Percentiles rank a stretch among this genome's conserved stretches.
Conservation (phyloP, 805 yeast species). For the Ogataea thermomethanolica region DNA sequence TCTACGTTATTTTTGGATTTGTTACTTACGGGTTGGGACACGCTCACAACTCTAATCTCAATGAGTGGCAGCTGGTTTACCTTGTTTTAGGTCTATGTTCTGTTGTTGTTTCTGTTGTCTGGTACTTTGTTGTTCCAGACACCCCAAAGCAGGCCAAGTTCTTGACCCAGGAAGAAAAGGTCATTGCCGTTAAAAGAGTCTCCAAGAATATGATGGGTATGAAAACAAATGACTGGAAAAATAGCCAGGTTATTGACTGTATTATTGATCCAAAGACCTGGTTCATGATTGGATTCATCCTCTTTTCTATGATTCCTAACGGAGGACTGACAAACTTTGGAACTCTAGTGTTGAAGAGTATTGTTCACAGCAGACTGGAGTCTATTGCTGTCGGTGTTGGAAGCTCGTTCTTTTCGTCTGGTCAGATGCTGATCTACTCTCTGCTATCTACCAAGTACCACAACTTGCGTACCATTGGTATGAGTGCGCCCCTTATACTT, state of each 20-base stretch:
- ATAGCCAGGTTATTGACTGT: slow-evolving; percentile 23
- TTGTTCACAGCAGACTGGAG: slow-evolving; percentile 19
- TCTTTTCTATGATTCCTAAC: slow-evolving; percentile 29
- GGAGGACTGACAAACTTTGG: slow-evolving; percentile 31
- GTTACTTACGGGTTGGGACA: slow-evolving; percentile 31
- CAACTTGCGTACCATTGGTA: slow-evolving; percentile 22
- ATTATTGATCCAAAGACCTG: slow-evolving; percentile 24
- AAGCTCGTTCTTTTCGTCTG: slow-evolving; percentile 25
- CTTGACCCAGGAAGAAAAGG: slow-evolving; percentile 27
- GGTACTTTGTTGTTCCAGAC: slow-evolving; percentile 26
- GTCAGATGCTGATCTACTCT: slow-evolving; percentile 22
- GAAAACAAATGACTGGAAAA: slow-evolving; percentile 29
- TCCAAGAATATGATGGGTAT: slow-evolving; percentile 31
- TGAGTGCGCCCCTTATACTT: slow-evolving; percentile 23
- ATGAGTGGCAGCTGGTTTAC: slow-evolving; percentile 30
- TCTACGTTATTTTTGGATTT: slow-evolving; percentile 14
- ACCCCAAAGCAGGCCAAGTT: slow-evolving; percentile 28
- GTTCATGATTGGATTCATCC: slow-evolving; percentile 20
- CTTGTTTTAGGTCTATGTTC: slow-evolving; percentile 28
- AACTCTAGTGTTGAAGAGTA: slow-evolving; percentile 23
- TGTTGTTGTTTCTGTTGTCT: slow-evolving; percentile 21
- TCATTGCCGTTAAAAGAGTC: slow-evolving; percentile 25
- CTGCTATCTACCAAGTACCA: slow-evolving; percentile 13
- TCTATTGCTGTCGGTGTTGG: slow-evolving; percentile 21
- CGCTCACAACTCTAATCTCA: slow-evolving; percentile 15